phyloP scores from a whole-genome alignment of 2,329 filamentous ascomycete genomes.

The Microcyclosporella mali region DNA sequence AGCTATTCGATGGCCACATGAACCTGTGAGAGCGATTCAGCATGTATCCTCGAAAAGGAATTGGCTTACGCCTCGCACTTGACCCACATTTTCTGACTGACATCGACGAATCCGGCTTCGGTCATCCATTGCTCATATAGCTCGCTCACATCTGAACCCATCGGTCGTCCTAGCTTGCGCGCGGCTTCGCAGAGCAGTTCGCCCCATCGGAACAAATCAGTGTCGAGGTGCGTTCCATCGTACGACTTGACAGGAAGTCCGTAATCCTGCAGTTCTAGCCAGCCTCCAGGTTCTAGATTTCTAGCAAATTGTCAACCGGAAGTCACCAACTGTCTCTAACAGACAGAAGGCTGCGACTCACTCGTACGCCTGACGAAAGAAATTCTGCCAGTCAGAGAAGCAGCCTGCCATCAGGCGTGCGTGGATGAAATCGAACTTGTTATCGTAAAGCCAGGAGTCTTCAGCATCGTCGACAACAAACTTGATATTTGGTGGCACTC shows the following conservation, averaged over 20 bases:
- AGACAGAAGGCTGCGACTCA: constrained; percentile 19
- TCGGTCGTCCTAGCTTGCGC: constrained; percentile 37
- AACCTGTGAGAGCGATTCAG: constrained; percentile 4
- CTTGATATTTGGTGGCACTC: constrained; percentile 53
- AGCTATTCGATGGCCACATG: constrained; percentile 40
- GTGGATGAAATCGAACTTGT: constrained; percentile 53
- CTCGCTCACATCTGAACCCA: constrained; percentile 34
- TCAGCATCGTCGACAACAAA: constrained; percentile 60
- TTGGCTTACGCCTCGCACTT: neutral
- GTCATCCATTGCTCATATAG: constrained; percentile 36
- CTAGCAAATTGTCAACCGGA: constrained; percentile 19
- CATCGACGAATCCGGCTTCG: constrained; percentile 40
- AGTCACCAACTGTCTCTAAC: neutral
- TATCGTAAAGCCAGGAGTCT: constrained; percentile 51
- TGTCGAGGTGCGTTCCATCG: constrained; percentile 33
- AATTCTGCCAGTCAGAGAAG: constrained; percentile 48
- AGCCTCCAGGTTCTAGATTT: constrained; percentile 47
- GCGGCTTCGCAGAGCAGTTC: constrained; percentile 34
- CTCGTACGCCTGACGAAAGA: constrained; percentile 46
- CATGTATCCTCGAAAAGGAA: too few species aligned
- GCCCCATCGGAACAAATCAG: constrained; percentile 31
- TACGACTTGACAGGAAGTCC: constrained; percentile 36
- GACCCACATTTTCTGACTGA: constrained; percentile 32
- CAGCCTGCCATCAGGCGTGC: constrained; percentile 46
- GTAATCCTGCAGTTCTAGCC: constrained; percentile 47